Base-by-base conservation (phyloP, 2,329 filamentous ascomycete species). In the Aspergillus amoenus region DNA sequence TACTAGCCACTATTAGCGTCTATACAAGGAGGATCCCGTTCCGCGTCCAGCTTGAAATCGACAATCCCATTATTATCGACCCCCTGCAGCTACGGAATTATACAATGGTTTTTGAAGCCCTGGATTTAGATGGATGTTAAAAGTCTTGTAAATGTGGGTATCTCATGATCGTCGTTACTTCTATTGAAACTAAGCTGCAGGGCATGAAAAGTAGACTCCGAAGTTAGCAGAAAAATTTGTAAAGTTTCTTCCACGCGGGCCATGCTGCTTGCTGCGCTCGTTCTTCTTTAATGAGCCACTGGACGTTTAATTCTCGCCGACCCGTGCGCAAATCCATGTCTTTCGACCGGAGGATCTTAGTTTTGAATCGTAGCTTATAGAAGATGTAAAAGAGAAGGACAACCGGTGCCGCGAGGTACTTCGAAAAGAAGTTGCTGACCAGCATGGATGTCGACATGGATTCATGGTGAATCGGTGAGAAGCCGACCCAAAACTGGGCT, bases 271-370 rank as follows among this genome's bases (percentile, higher is more conserved):
- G 80, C 77, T 97, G 92, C 52, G 89, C 88, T 40, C 81, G 78
- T 78, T 97, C 93, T 72, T 96, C 89, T 42, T 87, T 87, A 49
- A 95, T 80, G 49, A 97, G 76, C 58, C 89, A 84, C 27, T 87
- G 85, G 44, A 97, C 77, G 70, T 96, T 93, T 57, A 97, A 83
- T 68, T 96, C 91, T 24, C 93, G 82, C 27, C 92, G 85, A 2
- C 93, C 93, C 0, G 92, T 96, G 58, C 88, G 84, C 61, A 97
- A 77, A 74, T 97, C 93, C 87, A 97, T 95, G 61, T 95, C 88
- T 50, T 82, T 79, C 34, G 83, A 76, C 17, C 82, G 80, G 43
- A 96, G 81, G 56, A 91, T 80, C 2, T 80, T 77, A 2, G 92
- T 95, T 56, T 81, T 81, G 70, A 84, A 90, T 73, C 80, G 88